phyloP scores from a whole-genome alignment of 352 stramenopile genomes.

The Globisporangium solare region DNA sequence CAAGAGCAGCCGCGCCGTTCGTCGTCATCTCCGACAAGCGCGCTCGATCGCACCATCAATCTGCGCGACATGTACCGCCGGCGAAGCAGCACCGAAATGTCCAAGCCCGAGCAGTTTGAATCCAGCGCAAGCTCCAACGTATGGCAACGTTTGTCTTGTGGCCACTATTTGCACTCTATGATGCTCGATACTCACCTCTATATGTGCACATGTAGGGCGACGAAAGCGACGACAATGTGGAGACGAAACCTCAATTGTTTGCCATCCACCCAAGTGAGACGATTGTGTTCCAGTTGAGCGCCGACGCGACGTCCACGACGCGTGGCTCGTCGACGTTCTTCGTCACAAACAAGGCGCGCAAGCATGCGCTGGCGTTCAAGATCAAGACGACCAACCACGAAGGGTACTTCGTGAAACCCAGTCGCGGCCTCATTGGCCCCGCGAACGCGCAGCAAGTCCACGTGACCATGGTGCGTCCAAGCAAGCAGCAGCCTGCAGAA shows the following conservation, averaged over 20 bases:
- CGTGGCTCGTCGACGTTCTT: slow-evolving; percentile 32
- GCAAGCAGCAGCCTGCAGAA: neutral
- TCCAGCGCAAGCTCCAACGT: slow-evolving; percentile 6
- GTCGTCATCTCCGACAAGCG: neutral
- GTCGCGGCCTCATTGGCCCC: slow-evolving; percentile 49
- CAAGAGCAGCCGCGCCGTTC: slow-evolving; percentile 12
- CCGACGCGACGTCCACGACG: slow-evolving; percentile 20
- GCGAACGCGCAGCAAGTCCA: slow-evolving; percentile 57
- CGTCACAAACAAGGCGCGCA: slow-evolving; percentile 52
- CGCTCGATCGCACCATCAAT: slow-evolving; percentile 13
- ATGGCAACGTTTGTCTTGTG: too few relatives aligned
- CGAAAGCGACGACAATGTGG: slow-evolving; percentile 5
- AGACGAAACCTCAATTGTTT: slow-evolving; percentile 24
- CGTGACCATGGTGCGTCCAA: slow-evolving; percentile 33
- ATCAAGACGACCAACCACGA: slow-evolving; percentile 77
- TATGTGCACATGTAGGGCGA: slow-evolving; percentile 1
- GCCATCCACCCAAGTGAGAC: slow-evolving; percentile 38
- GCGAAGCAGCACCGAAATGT: slow-evolving; percentile 1
- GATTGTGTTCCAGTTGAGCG: slow-evolving; percentile 41
- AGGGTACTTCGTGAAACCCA: slow-evolving; percentile 75
- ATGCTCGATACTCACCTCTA: neutral
- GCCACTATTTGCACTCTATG: neutral
- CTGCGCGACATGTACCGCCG: neutral
- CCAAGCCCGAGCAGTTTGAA: slow-evolving; percentile 2
- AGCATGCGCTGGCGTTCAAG: slow-evolving; percentile 60